A percentile compares a stretch with the other conserved stretches of the same genome.
These are phyloP conservation scores for Pulveroboletus sp. DNA, from an alignment of 768 basidiomycete genomes.

Conservation along the genomic window DNA sequence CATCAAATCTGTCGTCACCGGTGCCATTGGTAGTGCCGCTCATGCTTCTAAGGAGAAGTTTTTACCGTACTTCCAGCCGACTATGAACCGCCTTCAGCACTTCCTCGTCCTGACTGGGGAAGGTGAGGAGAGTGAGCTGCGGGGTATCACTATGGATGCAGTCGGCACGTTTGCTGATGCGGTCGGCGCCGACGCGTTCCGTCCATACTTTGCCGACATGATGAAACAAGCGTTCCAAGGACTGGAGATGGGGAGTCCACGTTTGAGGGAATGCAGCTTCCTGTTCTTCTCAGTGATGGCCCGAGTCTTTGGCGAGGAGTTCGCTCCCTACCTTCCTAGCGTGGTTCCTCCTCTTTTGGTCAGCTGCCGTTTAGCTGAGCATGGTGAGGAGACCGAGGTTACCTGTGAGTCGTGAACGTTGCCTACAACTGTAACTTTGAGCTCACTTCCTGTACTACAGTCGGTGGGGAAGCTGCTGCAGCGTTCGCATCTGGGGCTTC, in stretches of 20 bases:
- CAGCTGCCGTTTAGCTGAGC: constrained; percentile 81
- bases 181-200: constrained; percentile 89
- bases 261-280: constrained; percentile 93
- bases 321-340: constrained; percentile 77
- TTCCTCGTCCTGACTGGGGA: constrained; percentile 84
- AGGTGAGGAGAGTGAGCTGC: constrained; percentile 90
- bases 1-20: constrained; percentile 92
- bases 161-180: constrained; percentile 98
- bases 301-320: constrained; percentile 93
- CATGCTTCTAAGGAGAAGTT: constrained; percentile 92
- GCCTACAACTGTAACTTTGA: not conserved
- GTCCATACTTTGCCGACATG: constrained; percentile 92
- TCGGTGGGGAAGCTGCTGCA: constrained; percentile 50
- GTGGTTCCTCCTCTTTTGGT: constrained; percentile 83
- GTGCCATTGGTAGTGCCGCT: constrained; percentile 96
- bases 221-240: constrained; percentile 95
- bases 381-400: constrained; percentile 50
- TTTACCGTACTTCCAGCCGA: constrained; percentile 89
- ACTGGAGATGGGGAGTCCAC: constrained; percentile 78
- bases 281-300: constrained; percentile 99
- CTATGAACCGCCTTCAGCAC: constrained; percentile 82
- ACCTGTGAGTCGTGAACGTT: constrained; percentile 38
- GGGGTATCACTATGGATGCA: constrained; percentile 98
- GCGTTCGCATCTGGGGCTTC: constrained; percentile 74
- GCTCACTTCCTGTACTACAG: constrained; percentile 21